Evolutionary conservation across 306 rosid species (phyloP).

Genomic region (Cicer chorassanicum): DNA sequence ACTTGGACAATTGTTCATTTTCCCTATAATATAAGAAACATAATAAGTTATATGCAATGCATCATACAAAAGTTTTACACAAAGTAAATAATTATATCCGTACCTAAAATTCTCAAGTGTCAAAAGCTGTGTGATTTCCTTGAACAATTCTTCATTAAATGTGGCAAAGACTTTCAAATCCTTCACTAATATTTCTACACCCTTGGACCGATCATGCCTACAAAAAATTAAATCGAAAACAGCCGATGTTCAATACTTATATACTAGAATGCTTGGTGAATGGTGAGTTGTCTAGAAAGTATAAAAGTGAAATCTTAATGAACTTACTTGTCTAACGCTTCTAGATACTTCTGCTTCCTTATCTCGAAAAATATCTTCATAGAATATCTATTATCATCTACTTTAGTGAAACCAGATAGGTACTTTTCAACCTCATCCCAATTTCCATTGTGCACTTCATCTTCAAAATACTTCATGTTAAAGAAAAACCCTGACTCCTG

Average conservation of each 20-base stretch:
- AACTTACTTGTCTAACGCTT: constrained; percentile 95
- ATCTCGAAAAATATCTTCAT: constrained; percentile 98
- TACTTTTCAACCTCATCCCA: constrained; percentile 98
- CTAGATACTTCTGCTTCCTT: constrained; percentile 95
- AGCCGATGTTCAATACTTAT: constrained; percentile 4
- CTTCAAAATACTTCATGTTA: constrained; percentile 95
- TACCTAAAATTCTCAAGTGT: constrained; percentile 93
- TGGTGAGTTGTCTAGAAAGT: background rate
- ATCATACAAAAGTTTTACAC: constrained; percentile 22
- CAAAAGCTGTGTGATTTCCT: constrained; percentile 96
- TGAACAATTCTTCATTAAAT: constrained; percentile 88
- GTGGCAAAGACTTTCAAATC: constrained; percentile 92
- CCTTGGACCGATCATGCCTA: constrained; percentile 94
- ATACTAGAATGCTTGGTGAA: background rate
- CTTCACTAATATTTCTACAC: constrained; percentile 86
- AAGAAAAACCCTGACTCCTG: constrained; percentile 98
- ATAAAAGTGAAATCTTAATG: constrained; percentile 7
- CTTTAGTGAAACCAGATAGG: constrained; percentile 97
- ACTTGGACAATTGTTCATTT: constrained; percentile 93
- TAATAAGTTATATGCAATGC: constrained; percentile 31
- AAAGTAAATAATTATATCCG: background rate
- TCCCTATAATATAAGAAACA: constrained; percentile 60
- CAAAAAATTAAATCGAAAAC: constrained; percentile 38
- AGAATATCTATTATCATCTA: constrained; percentile 94
- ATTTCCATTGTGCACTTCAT: constrained; percentile 94